These are phyloP conservation scores for Tetratostichococcus sp. DNA, from an alignment of 139 green algal genomes.

Conservation along the genomic window DNA sequence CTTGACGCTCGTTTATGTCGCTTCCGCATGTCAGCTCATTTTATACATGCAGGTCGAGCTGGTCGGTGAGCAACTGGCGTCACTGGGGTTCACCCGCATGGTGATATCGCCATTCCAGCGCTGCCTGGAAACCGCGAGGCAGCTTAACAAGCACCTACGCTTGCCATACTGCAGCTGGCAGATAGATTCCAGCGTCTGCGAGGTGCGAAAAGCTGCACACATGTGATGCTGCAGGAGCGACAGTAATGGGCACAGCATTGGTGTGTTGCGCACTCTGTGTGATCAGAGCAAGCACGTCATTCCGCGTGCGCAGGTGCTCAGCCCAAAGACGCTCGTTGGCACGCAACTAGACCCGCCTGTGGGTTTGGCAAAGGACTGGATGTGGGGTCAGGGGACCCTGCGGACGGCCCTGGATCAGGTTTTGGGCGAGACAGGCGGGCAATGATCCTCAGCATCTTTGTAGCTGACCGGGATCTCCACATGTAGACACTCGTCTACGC, in stretches of 20 bases:
- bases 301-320: neutral
- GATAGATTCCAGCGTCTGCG: conserved; percentile 10
- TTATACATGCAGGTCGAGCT: neutral
- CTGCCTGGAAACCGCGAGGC: conserved; percentile 8
- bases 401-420: neutral
- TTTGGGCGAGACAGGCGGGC: neutral
- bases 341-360: neutral
- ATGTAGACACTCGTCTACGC: no score
- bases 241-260: no score
- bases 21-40: no score
- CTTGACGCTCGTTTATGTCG: no score
- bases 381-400: neutral
- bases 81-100: neutral
- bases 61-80: neutral
- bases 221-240: no score
- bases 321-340: neutral
- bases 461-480: no score
- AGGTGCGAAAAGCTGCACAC: neutral
- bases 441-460: no score
- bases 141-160: neutral
- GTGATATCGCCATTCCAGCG: conserved; percentile 17
- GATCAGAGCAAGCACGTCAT: no score
- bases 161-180: neutral
- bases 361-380: neutral
- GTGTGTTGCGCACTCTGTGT: no score